Evolutionary conservation across 129 eudicot genomes (phyloP), one percentile per base, ranked within the genome.

Genomic region (Flaveria trinervia): DNA sequence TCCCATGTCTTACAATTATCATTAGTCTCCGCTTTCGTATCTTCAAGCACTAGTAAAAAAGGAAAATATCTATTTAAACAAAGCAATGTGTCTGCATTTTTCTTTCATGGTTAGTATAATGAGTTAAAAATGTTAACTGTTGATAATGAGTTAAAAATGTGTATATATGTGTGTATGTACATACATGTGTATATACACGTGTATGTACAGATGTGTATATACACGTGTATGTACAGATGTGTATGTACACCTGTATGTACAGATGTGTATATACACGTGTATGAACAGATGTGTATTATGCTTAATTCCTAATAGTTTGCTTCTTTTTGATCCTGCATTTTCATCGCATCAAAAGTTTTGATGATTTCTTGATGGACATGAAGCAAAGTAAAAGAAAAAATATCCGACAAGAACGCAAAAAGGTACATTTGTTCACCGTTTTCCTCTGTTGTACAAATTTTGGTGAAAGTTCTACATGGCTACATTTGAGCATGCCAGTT

Each of bases 361-460:
- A 93, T 84, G 97, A 91, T 44, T 93, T 93, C 80, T 85, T 93
- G 88, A 91, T 87, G 96, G 98, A 93, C 85, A 81, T 93, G 98
- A 94, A 94, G 85, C 98, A 94, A 78, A 85, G 88, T 70, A 94
- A 91, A 82, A 91, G 98, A 84, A 91, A 91, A 83, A 91, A 81
- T 75, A 91, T 94, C 65, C 98, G 98, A 46, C 98, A 94, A 86
- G 98, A 94, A 74, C 97, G 98, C 71, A 94, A 94, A 77, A 94
- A 94, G 97, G 98, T 94, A 78, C 33, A 74, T 65, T 64, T 60
- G 23, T 62, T 74, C 33, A 51, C 73, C 48, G 4, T 62, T 43
- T 17, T 49, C 44, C 52, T 36, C 17, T 36, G 36, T 16, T 46
- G 16, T 26, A 44, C 16, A 71, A 56, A 36, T 59, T 13, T 43